Evolutionary conservation across 345 rosid species (phyloP).

Genomic region (Mercurialis annua): DNA sequence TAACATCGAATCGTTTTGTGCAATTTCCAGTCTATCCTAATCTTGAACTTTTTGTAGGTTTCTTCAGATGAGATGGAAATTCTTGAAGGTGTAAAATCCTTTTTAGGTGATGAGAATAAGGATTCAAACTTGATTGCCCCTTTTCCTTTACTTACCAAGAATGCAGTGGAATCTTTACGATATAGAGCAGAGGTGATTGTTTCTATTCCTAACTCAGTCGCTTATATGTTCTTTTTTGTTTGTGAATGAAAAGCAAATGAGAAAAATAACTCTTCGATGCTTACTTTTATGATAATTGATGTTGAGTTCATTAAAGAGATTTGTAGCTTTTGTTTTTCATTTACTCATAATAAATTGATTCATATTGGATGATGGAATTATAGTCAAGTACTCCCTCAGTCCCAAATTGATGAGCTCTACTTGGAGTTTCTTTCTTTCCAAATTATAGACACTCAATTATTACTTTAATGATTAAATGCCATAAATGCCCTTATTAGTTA

Average conservation of each 20-base stretch:
- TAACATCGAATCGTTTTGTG: not conserved
- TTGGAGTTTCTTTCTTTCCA: not conserved
- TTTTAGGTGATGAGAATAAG: conserved; percentile 53
- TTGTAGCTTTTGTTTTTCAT: too few relatives aligned
- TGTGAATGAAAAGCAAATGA: not conserved
- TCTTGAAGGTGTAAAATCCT: conserved; percentile 69
- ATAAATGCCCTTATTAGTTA: too few relatives aligned
- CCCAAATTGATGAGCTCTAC: not conserved
- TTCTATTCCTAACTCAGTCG: not conserved
- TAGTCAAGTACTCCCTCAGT: not conserved
- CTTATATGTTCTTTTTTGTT: not conserved
- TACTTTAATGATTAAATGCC: too few relatives aligned
- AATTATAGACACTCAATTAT: not conserved
- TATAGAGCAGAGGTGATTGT: conserved; percentile 82
- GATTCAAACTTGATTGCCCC: conserved; percentile 46
- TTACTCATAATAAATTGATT: not conserved
- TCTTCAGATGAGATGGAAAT: conserved; percentile 73
- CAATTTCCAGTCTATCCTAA: conserved; percentile 14
- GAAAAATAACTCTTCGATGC: not conserved
- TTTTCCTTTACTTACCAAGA: conserved; percentile 65
- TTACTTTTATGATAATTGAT: not conserved
- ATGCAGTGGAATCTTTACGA: conserved; percentile 81
- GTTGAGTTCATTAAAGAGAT: not conserved
- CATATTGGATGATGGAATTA: not conserved
- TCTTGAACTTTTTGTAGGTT: conserved; percentile 46